A percentile compares a stretch with the other conserved stretches of the same genome.
Evolutionary conservation across 208 protist species (phyloP).

Genomic region (Trypanosoma congolense): DNA sequence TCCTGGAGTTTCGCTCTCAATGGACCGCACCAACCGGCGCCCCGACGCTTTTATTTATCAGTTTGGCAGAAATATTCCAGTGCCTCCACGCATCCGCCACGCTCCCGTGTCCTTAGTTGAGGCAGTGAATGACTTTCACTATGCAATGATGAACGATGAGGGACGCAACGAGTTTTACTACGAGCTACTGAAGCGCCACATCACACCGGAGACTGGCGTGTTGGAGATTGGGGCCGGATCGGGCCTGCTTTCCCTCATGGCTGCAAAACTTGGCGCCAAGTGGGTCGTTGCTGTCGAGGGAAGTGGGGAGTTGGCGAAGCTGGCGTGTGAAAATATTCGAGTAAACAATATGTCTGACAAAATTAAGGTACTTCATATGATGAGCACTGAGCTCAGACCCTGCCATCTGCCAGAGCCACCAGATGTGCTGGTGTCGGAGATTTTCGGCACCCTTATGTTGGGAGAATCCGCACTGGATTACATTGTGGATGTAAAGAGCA

Average conservation of each 20-base stretch:
- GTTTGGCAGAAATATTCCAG: conserved; percentile 66
- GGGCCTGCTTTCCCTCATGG: conserved; percentile 89
- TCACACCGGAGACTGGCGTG: conserved; percentile 79
- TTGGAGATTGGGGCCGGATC: conserved; percentile 92
- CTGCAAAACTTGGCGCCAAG: conserved; percentile 82
- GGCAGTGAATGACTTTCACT: conserved; percentile 93
- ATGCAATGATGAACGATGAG: conserved; percentile 91
- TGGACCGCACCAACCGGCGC: not conserved
- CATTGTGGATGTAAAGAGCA: conserved; percentile 77
- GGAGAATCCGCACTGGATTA: conserved; percentile 90
- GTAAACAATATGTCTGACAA: conserved; percentile 68
- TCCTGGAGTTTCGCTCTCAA: conserved; percentile 9
- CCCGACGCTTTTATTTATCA: conserved; percentile 56
- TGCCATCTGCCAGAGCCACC: conserved; percentile 58
- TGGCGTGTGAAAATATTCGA: conserved; percentile 72
- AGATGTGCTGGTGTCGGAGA: conserved; percentile 88
- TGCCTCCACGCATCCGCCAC: conserved; percentile 61
- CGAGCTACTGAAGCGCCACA: conserved; percentile 54
- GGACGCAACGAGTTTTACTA: conserved; percentile 90
- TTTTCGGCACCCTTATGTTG: conserved; percentile 91
- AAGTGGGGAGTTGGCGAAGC: conserved; percentile 68
- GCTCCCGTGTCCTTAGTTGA: conserved; percentile 68
- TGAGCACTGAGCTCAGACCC: conserved; percentile 75
- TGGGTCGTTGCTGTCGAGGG: conserved; percentile 91
- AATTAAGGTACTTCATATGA: conserved; percentile 83